These are phyloP conservation scores for Penicillium sp. DNA, from an alignment of 2,329 filamentous ascomycete genomes.

Conservation along the genomic window DNA sequence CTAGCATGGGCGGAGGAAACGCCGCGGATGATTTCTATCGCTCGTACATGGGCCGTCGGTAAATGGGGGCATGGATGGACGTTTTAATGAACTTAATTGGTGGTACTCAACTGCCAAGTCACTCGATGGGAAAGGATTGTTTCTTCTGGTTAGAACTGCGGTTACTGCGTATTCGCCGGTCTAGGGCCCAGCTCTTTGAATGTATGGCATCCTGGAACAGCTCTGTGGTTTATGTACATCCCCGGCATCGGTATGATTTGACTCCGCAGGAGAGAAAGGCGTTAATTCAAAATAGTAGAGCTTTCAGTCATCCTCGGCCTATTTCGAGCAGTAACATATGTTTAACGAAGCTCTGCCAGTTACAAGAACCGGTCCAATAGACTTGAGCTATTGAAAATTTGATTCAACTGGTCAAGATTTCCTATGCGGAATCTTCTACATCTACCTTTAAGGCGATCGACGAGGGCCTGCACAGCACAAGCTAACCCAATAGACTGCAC, in stretches of 20 bases:
- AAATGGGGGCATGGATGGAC: slow-evolving; percentile 31
- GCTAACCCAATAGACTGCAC: not conserved
- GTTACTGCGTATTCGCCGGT: slow-evolving; percentile 1
- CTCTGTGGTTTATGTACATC: slow-evolving; percentile 6
- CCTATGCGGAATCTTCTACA: not conserved
- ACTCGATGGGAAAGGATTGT: slow-evolving; percentile 2
- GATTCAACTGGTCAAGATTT: not conserved
- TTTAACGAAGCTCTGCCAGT: not conserved
- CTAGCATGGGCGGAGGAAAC: slow-evolving; percentile 50
- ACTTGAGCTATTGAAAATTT: not conserved
- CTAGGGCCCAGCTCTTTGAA: not conserved
- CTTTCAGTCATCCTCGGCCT: not conserved
- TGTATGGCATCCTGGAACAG: slow-evolving; percentile 1
- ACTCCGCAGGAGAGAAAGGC: not conserved
- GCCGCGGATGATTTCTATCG: slow-evolving; percentile 87
- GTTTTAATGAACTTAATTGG: slow-evolving; percentile 20
- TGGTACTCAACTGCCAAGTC: slow-evolving; percentile 26
- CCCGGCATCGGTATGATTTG: slow-evolving; percentile 1
- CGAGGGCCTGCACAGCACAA: not conserved
- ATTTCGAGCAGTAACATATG: not conserved
- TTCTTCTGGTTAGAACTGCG: not conserved
- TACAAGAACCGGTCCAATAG: not conserved
- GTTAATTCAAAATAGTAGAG: not conserved
- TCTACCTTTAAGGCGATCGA: not conserved
- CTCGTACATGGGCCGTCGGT: slow-evolving; percentile 77